Evolutionary conservation across 495 filamentous ascomycete genomes (phyloP).

Genomic region (Neurospora sp.): DNA sequence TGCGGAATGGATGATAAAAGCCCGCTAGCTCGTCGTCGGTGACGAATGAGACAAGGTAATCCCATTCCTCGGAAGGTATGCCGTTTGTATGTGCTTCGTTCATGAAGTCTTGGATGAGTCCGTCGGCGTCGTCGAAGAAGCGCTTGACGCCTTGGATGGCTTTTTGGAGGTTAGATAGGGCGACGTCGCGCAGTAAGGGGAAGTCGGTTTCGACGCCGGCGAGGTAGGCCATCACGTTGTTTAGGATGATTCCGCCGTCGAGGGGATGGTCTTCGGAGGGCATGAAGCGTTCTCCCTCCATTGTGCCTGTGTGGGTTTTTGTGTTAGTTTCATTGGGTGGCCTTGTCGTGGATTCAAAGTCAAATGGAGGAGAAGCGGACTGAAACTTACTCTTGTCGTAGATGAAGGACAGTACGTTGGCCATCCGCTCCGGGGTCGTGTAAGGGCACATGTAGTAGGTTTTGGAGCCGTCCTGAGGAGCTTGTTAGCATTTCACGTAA

Average conservation of each 20-base stretch:
- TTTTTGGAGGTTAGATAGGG: not conserved
- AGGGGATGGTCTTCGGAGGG: not conserved
- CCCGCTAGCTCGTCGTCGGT: not conserved
- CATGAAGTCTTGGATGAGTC: not conserved
- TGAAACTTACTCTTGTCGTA: constrained; percentile 9
- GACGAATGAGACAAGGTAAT: not conserved
- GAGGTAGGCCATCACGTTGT: not conserved
- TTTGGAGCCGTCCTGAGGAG: not conserved
- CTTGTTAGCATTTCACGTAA: not conserved
- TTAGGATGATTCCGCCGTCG: not conserved
- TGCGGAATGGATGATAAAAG: not conserved
- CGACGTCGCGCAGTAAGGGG: not conserved
- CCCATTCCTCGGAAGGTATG: not conserved
- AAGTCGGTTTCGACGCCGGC: not conserved
- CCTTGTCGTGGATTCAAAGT: too few relatives aligned
- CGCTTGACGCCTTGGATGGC: not conserved
- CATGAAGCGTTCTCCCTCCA: not conserved
- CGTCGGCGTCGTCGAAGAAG: not conserved
- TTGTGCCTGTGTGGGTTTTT: not conserved
- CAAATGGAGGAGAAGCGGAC: not conserved
- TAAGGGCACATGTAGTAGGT: not conserved
- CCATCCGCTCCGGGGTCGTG: constrained; percentile 3
- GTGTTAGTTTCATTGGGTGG: not conserved
- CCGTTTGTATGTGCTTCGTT: not conserved
- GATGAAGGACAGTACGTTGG: constrained; percentile 13